These are phyloP conservation scores for Aureobasidium sp. DNA, from an alignment of 2,329 filamentous ascomycete genomes.

Conservation along the genomic window DNA sequence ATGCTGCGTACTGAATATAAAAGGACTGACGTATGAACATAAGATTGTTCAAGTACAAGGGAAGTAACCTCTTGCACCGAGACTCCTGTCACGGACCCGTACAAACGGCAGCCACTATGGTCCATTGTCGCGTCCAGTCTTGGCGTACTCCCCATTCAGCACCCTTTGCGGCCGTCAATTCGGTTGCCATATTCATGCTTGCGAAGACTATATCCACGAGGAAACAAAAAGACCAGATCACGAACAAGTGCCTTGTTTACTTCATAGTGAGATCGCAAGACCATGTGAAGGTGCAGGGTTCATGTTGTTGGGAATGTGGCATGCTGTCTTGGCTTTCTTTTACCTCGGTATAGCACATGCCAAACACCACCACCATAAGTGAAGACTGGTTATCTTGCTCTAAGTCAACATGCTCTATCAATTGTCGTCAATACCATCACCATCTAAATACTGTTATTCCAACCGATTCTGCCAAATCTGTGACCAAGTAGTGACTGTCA, in stretches of 20 bases:
- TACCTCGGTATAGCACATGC: constrained; percentile 6
- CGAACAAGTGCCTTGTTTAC: background rate
- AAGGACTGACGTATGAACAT: background rate
- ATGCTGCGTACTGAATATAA: background rate
- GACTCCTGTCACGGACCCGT: background rate
- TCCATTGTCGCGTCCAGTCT: constrained; percentile 2
- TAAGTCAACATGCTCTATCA: background rate
- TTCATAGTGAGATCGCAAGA: background rate
- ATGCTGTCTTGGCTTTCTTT: background rate
- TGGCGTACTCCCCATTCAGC: background rate
- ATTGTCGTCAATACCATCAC: background rate
- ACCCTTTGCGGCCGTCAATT: background rate
- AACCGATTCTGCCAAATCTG: background rate
- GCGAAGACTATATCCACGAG: background rate
- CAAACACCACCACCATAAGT: background rate
- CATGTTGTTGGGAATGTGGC: background rate
- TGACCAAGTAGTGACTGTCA: background rate
- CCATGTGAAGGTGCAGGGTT: background rate
- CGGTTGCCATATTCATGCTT: background rate
- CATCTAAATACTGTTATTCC: background rate
- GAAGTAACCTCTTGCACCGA: background rate
- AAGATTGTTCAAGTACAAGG: background rate
- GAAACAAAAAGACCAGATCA: background rate
- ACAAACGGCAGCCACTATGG: background rate
- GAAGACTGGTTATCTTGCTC: background rate